Evolutionary conservation across 202 grass and related monocot genomes (phyloP).

Genomic region (Dendrocalamus latiflorus): DNA sequence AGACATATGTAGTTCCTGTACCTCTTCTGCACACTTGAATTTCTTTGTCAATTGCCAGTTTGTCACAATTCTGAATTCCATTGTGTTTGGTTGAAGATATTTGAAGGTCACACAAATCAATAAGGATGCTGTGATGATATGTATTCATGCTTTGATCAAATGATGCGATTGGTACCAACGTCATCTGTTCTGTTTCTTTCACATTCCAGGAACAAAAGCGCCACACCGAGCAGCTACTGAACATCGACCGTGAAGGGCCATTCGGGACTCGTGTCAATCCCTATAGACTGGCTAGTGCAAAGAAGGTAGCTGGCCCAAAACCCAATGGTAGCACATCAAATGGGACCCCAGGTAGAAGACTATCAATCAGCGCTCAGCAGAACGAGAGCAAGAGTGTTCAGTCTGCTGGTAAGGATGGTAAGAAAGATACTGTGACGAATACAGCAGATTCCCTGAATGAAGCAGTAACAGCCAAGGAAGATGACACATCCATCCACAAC

Average conservation of each 20-base stretch:
- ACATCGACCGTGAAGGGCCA: constrained; percentile 47
- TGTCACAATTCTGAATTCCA: neutral
- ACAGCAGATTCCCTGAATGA: constrained; percentile 12
- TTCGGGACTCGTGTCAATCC: constrained; percentile 55
- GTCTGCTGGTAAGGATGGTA: constrained; percentile 47
- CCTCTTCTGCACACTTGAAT: neutral
- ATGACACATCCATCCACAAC: constrained; percentile 36
- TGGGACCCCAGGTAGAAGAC: constrained; percentile 44
- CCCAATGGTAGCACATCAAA: constrained; percentile 36
- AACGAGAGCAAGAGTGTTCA: constrained; percentile 33
- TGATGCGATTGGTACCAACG: neutral
- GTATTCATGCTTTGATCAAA: neutral
- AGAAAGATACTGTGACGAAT: constrained; percentile 20
- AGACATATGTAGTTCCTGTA: neutral
- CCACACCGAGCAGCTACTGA: constrained; percentile 33
- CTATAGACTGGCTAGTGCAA: constrained; percentile 39
- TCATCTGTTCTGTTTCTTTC: neutral
- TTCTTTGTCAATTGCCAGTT: neutral
- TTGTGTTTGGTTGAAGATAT: neutral
- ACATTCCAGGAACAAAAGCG: constrained; percentile 71
- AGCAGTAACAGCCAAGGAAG: constrained; percentile 35
- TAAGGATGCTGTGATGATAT: neutral
- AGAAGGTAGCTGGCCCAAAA: constrained; percentile 50
- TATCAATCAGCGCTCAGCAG: constrained; percentile 42
- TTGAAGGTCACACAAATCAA: neutral